Conservation (phyloP, 2,329 filamentous ascomycete genomes). For the Epichloe baconii region DNA sequence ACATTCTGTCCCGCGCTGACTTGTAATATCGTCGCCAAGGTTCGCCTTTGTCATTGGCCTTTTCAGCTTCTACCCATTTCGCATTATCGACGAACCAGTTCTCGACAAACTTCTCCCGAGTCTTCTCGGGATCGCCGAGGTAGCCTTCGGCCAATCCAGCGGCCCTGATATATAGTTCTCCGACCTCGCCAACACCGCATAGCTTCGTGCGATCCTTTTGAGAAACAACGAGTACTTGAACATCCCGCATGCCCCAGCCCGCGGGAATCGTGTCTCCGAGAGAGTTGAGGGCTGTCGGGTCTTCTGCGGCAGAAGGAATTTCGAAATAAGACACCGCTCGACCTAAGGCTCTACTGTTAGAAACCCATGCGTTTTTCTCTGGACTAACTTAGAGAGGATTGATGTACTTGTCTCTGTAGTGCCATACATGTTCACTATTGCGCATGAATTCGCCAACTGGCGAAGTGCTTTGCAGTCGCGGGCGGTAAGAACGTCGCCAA, state of each 20-base stretch:
- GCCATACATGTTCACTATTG: conserved; percentile 79
- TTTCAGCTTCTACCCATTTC: background rate
- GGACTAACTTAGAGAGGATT: background rate
- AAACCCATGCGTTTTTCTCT: too few species aligned
- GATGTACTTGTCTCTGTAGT: conserved; percentile 59
- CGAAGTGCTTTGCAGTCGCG: conserved; percentile 65
- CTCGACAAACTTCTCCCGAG: conserved; percentile 60
- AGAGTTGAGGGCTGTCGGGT: conserved; percentile 37
- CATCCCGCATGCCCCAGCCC: conserved; percentile 75
- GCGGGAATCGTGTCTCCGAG: conserved; percentile 60
- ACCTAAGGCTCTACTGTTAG: conserved; percentile 16
- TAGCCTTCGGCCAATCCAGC: conserved; percentile 78
- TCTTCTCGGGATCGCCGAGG: conserved; percentile 45
- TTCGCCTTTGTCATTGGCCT: conserved; percentile 34
- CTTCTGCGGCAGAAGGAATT: conserved; percentile 51
- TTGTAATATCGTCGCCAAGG: conserved; percentile 69
- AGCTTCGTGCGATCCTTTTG: conserved; percentile 52
- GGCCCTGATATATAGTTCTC: conserved; percentile 73
- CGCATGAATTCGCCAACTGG: conserved; percentile 60
- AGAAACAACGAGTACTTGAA: conserved; percentile 76
- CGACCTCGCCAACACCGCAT: conserved; percentile 68
- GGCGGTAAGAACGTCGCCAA: conserved; percentile 61
- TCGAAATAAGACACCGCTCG: conserved; percentile 74
- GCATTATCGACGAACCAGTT: conserved; percentile 65
- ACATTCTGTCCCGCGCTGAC: conserved; percentile 74